Evolutionary conservation across 805 yeast genomes (phyloP), one percentile per base, ranked within the genome.

Genomic region (Priceomyces carsonii): DNA sequence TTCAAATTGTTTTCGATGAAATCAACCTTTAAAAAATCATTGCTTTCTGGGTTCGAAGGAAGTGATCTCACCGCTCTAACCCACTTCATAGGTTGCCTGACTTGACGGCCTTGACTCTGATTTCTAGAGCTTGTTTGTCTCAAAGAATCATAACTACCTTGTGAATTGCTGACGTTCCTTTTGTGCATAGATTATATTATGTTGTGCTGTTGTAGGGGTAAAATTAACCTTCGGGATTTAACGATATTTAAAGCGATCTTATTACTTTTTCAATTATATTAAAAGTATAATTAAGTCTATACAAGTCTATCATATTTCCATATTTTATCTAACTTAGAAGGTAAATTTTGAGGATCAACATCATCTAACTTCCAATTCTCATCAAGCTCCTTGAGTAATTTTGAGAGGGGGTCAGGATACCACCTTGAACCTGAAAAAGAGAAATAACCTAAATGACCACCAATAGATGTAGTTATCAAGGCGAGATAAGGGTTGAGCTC

Each of bases 361-460:
- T 21, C 14, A 29, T 40, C 39, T n/a, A 55, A 50, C 3, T 46
- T 49, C 57, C 61, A 55, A 28, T 53, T 44, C 18, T 48, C 36
- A 31, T 55, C 56, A 42, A 67, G 41, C 35, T 59, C 65, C 16
- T 50, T 52, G 36, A 68, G 63, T 3, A 66, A 47, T 21, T 50
- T 44, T 6, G 69, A 51, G 27, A 66, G 31, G 1, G 72, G 73
- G 14, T 49, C 48, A 4, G 70, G 51, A 42, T 68, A 64, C 73
- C 73, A 69, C 29, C 73, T 47, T 17, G 46, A 41, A 18, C 61
- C 53, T 19, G 42, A 46, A 25, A 39, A 35, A 32, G 58, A 57
- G 40, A 66, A 69, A 73, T 73, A 69, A 2, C 74, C 84, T 51
- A 82, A 68, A 53, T 84, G 93, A 6, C 91, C 91, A 44, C 93